Conservation (phyloP, 495 filamentous ascomycete genomes). For the Immersiella caudata region DNA sequence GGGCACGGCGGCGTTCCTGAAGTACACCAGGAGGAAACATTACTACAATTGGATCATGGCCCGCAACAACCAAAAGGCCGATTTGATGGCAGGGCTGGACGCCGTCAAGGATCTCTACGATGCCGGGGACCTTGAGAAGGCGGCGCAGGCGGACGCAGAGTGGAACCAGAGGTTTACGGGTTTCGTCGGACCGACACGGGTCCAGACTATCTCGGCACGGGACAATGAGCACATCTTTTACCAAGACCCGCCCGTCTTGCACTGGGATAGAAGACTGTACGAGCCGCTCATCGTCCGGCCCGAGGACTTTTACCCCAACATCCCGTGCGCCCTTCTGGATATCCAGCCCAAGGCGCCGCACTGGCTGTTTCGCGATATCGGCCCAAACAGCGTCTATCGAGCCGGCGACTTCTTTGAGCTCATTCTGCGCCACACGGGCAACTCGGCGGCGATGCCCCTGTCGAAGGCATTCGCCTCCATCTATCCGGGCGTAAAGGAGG, state of each 20-base stretch:
- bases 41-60: not conserved
- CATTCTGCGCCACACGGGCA: constrained; percentile 32
- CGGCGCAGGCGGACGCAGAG: constrained; percentile 20
- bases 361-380: constrained; percentile 40
- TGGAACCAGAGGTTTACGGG: constrained; percentile 25
- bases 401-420: constrained; percentile 45
- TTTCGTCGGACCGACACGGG: constrained; percentile 20
- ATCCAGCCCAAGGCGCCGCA: constrained; percentile 47
- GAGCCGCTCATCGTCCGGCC: constrained; percentile 53
- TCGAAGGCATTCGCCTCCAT: constrained; percentile 32
- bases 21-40: not conserved
- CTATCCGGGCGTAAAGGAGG: constrained; percentile 46
- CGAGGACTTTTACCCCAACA: constrained; percentile 61
- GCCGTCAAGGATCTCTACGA: constrained; percentile 1
- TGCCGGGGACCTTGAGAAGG: not conserved
- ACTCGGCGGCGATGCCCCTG: constrained; percentile 24
- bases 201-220: constrained; percentile 37
- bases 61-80: not conserved
- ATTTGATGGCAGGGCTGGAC: not conserved
- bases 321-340: constrained; percentile 44
- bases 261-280: constrained; percentile 63
- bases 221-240: constrained; percentile 52
- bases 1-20: not conserved
- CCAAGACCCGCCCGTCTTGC: constrained; percentile 51
- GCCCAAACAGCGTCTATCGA: constrained; percentile 33